Percentiles rank a stretch among this genome's conserved stretches.
Evolutionary conservation across 139 green algal species (phyloP).

Genomic region (Trebouxia sp.): DNA sequence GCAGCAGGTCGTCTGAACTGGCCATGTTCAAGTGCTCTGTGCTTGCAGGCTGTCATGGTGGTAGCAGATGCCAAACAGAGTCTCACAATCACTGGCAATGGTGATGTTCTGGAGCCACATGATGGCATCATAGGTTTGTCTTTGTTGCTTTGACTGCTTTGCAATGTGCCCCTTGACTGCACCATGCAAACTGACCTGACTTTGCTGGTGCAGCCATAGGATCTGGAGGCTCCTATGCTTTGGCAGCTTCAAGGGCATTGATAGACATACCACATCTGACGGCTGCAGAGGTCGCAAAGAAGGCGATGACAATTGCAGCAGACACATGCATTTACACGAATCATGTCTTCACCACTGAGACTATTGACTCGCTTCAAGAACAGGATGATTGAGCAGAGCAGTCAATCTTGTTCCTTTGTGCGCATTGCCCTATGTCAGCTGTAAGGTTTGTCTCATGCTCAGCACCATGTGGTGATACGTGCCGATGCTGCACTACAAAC

Average conservation of each 20-base stretch:
- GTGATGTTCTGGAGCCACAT: slow-evolving; percentile 90
- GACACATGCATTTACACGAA: slow-evolving; percentile 97
- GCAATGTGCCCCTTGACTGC: background rate
- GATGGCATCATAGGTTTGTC: slow-evolving; percentile 74
- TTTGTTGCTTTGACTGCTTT: background rate
- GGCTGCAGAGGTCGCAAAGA: slow-evolving; percentile 49
- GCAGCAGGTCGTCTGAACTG: too few relatives aligned
- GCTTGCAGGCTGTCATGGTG: slow-evolving; percentile 72
- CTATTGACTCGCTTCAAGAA: background rate
- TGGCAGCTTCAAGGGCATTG: slow-evolving; percentile 79
- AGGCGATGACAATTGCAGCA: slow-evolving; percentile 88
- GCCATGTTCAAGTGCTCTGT: background rate
- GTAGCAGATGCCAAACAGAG: slow-evolving; percentile 75
- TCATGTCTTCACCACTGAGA: slow-evolving; percentile 75
- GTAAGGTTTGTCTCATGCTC: too few relatives aligned
- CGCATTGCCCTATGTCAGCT: background rate
- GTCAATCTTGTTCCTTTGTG: background rate
- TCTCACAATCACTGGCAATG: slow-evolving; percentile 86
- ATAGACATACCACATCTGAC: slow-evolving; percentile 57
- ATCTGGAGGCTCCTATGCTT: slow-evolving; percentile 73
- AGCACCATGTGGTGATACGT: too few relatives aligned
- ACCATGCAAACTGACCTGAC: background rate
- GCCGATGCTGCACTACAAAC: too few relatives aligned
- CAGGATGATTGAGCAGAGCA: background rate
- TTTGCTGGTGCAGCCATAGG: slow-evolving; percentile 64